phyloP scores from a whole-genome alignment of 306 rosid genomes.

The Pyrus betulifolia region DNA sequence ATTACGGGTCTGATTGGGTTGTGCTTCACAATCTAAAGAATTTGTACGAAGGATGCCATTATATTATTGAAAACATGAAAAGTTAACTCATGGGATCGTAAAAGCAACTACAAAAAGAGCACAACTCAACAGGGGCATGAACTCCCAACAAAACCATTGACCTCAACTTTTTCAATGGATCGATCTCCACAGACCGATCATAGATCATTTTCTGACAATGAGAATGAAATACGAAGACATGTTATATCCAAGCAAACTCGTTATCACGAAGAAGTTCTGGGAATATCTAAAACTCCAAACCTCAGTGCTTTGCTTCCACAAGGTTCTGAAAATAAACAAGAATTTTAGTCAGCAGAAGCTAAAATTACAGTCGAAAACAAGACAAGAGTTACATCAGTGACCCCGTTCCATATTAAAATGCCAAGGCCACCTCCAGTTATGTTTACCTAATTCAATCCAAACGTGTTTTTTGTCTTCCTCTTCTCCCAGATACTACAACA shows the following conservation, averaged over 20 bases:
- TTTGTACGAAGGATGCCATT: too few species aligned
- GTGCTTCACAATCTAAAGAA: too few species aligned
- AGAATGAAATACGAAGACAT: constrained; percentile 18
- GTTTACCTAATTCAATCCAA: background rate
- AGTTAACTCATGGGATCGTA: constrained; percentile 1
- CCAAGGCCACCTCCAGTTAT: background rate
- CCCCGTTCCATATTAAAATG: background rate
- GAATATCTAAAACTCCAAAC: constrained; percentile 14
- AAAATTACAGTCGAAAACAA: background rate
- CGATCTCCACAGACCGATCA: constrained; percentile 20
- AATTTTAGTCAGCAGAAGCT: constrained; percentile 14
- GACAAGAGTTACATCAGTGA: background rate
- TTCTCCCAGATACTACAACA: background rate
- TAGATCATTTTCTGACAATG: constrained; percentile 26
- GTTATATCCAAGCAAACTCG: constrained; percentile 29
- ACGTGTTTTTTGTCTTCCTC: background rate
- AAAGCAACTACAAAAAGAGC: constrained; percentile 11
- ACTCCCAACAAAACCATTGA: constrained; percentile 20
- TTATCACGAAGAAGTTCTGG: constrained; percentile 40
- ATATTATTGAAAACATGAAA: constrained; percentile 5
- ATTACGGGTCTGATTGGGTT: too few species aligned
- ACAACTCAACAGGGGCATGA: background rate
- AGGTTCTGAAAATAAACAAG: constrained; percentile 42
- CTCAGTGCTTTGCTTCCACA: constrained; percentile 52
- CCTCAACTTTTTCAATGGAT: constrained; percentile 20